phyloP scores from a whole-genome alignment of 306 rosid species.

The Inga laurina region DNA sequence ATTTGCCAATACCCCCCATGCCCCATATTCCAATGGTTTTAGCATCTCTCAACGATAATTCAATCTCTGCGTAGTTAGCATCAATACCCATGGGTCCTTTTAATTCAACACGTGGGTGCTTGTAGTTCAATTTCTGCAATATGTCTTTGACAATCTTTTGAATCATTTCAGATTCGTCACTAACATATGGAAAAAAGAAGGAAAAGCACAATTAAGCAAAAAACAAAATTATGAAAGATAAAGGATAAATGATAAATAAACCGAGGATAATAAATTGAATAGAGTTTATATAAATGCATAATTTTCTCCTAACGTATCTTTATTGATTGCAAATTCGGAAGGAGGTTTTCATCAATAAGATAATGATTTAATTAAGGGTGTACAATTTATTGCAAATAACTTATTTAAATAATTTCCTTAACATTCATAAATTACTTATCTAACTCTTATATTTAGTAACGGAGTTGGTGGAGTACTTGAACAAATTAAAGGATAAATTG shows the following conservation, averaged over 20 bases:
- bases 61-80: background rate
- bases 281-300: background rate
- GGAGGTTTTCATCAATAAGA: too few species aligned
- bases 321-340: too few species aligned
- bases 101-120: background rate
- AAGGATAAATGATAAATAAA: background rate
- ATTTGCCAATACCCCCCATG: background rate
- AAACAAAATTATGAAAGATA: background rate
- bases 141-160: background rate
- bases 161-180: background rate
- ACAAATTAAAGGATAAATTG: too few species aligned
- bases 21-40: slow-evolving; percentile 14
- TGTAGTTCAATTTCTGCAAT: background rate
- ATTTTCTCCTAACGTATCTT: too few species aligned
- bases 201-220: background rate
- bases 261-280: background rate
- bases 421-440: too few species aligned
- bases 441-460: too few species aligned
- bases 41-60: background rate
- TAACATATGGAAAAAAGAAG: background rate
- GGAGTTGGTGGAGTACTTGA: too few species aligned
- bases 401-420: too few species aligned
- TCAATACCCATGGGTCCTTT: background rate
- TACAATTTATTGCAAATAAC: too few species aligned
- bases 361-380: too few species aligned